Evolutionary conservation across 2,329 filamentous ascomycete genomes (phyloP), one percentile per base, ranked within the genome.

Genomic region (Amphichorda felina): DNA sequence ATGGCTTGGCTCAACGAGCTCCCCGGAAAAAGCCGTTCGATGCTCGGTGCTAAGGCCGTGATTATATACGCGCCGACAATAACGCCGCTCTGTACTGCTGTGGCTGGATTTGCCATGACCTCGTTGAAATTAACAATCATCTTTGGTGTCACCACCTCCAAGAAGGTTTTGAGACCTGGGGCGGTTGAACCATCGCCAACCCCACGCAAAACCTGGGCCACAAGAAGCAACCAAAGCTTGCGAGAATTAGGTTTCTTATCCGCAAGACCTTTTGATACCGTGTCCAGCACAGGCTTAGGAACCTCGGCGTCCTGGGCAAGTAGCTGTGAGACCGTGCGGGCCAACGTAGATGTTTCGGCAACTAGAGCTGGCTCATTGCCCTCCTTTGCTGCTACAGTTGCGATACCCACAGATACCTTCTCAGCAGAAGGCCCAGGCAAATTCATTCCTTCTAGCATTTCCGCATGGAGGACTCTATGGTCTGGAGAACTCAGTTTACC

Each of bases 401-500:
- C 74, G 39, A 96, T 67, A 6, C 73, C 75, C 34, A 68, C 61
- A 2, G 76, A 70, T 21, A 89, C 68, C 44, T 82, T 82, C 38
- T 70, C 66, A 1, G 83, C 80, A 27, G 82, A 67, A 3, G 68
- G 57, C 9, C 65, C 55, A 2, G 76, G 81, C 30, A 74, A 62
- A 1, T 75, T 68, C 21, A 89, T 58, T 6, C 68, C 64, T 34
- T 72, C 65, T 3, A 98, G 67, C 66, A 94, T 84, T 50, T 91
- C 82, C 4, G 85, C 79, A 57, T 95, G 79, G 3, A 88, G 63
- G 4, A 82, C 70, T 48, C 87, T 81, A 47, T 96, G 87, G 40
- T 98, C 91, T 13, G 83, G 77, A 36, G 81, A 79, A 4, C 87
- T 72, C 15, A 94, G 68, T 53, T 96, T 98, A 36, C 83, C 80